Base-by-base conservation (phyloP, 1,139 yeast species). In the Protomyces macrosporus region DNA sequence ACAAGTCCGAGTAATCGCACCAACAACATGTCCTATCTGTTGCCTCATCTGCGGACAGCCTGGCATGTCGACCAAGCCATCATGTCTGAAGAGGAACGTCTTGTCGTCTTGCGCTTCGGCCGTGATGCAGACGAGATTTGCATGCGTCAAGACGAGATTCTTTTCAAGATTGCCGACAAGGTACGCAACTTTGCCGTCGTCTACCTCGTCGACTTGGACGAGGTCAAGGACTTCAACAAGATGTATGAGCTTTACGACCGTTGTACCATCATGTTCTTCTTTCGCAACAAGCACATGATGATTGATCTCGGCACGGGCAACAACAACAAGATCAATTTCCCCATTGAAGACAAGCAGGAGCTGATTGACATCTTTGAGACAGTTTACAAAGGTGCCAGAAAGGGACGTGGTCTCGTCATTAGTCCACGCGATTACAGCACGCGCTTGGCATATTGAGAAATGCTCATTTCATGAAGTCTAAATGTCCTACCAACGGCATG, bases 61-160 rank as follows among this genome's bases (percentile, higher is more conserved):
- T 86, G 90, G 71, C 98, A 93, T 73, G 98, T 93, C 35, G 99
- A 95, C 75, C 98, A 93, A 73, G 97, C 98, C 6, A 93, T 93
- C 55, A 72, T 84, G 39, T 78, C 84, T 59, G 98, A 93, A 71
- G 95, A 88, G 67, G 97, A 90, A 63, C 78, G 97, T 66, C 76
- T 93, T 10, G 98, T 93, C 32, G 86, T 91, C 12, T 82, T 93
- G 36, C 80, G 98, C 51, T 93, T 93, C 75, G 98, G 98, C 0
- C 77, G 88, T 51, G 96, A 88, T 68, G 67, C 69, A 62, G 90
- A 87, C 69, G 80, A 83, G 55, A 89, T 86, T 59, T 90, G 97
- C 72, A 86, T 91, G 91, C 76, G 85, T 48, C 89, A 93, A 86
- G 98, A 93, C 76, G 97, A 91, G 74, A 72, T 89, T 39, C 78